phyloP scores from a whole-genome alignment of 2,329 filamentous ascomycete genomes.

The Trichothecium roseum region DNA sequence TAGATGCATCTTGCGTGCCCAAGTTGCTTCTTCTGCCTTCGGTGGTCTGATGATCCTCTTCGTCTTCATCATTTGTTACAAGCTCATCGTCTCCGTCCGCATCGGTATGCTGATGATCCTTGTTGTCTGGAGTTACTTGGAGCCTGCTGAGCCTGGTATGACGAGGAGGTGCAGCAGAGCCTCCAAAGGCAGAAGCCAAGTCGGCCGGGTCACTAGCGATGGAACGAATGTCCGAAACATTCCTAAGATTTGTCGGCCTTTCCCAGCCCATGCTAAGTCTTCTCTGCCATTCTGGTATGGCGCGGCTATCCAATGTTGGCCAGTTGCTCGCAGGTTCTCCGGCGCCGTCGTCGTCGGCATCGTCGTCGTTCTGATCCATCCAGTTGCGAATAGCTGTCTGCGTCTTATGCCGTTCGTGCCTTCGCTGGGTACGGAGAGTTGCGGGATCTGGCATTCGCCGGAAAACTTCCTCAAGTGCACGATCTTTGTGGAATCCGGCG shows the following conservation, averaged over 20 bases:
- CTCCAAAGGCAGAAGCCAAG: slow-evolving; percentile 43
- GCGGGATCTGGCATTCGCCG: slow-evolving; percentile 58
- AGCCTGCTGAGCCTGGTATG: slow-evolving; percentile 4
- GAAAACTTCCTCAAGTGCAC: slow-evolving; percentile 85
- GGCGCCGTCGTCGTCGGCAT: too few relatives aligned
- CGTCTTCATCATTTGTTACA: slow-evolving; percentile 68
- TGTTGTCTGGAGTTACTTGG: slow-evolving; percentile 20
- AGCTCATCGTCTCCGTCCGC: slow-evolving; percentile 85
- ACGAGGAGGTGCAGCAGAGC: slow-evolving; percentile 6
- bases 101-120: slow-evolving; percentile 53
- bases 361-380: slow-evolving; percentile 66
- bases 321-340: slow-evolving; percentile 36
- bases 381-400: slow-evolving; percentile 78
- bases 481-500: slow-evolving; percentile 80
- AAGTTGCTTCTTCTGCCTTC: slow-evolving; percentile 21
- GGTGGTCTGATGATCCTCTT: slow-evolving; percentile 42
- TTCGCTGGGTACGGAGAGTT: slow-evolving; percentile 47
- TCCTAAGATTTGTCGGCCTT: slow-evolving; percentile 32
- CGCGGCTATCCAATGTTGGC: slow-evolving; percentile 35
- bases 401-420: slow-evolving; percentile 59
- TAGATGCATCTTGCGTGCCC: slow-evolving; percentile 16
- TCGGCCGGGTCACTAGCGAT: slow-evolving; percentile 55
- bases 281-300: slow-evolving; percentile 35
- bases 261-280: slow-evolving; percentile 44
- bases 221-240: slow-evolving; percentile 47